phyloP scores from a whole-genome alignment of 768 basidiomycete genomes.

The Tricholoma matsutake region DNA sequence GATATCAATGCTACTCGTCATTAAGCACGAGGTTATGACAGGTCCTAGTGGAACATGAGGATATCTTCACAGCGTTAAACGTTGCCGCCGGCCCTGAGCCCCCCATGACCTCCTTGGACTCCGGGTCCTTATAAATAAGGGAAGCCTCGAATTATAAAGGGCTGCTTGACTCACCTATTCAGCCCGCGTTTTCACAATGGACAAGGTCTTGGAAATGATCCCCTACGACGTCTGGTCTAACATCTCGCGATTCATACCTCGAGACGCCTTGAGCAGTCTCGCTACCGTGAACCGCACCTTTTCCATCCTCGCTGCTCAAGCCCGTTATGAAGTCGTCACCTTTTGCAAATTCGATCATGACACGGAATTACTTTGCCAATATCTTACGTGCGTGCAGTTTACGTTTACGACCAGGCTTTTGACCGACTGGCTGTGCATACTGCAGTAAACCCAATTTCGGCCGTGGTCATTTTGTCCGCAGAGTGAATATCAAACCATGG shows the following conservation, averaged over 20 bases:
- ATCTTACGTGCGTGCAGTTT: conserved; percentile 17
- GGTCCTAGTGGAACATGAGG: too few species aligned
- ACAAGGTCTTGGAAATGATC: conserved; percentile 1
- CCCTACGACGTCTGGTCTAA: conserved; percentile 23
- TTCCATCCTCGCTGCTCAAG: conserved; percentile 16
- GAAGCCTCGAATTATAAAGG: not conserved
- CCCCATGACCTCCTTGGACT: not conserved
- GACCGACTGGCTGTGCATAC: not conserved
- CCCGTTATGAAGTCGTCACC: conserved; percentile 18
- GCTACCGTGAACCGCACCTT: conserved; percentile 21
- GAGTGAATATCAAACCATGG: conserved; percentile 40
- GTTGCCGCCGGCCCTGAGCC: too few species aligned
- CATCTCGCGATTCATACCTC: conserved; percentile 19
- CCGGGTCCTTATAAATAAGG: not conserved
- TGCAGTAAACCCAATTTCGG: conserved; percentile 27
- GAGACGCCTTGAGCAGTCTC: conserved; percentile 12
- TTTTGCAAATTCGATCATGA: conserved; percentile 17
- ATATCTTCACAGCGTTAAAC: too few species aligned
- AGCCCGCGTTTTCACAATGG: not conserved
- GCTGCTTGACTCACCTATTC: not conserved
- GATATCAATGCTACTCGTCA: too few species aligned
- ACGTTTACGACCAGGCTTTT: not conserved
- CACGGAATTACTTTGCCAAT: conserved; percentile 21
- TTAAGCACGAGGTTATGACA: too few species aligned
- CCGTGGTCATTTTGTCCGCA: conserved; percentile 27